Evolutionary conservation across 768 basidiomycete genomes (phyloP).

Genomic region (Termitomyces sp.): DNA sequence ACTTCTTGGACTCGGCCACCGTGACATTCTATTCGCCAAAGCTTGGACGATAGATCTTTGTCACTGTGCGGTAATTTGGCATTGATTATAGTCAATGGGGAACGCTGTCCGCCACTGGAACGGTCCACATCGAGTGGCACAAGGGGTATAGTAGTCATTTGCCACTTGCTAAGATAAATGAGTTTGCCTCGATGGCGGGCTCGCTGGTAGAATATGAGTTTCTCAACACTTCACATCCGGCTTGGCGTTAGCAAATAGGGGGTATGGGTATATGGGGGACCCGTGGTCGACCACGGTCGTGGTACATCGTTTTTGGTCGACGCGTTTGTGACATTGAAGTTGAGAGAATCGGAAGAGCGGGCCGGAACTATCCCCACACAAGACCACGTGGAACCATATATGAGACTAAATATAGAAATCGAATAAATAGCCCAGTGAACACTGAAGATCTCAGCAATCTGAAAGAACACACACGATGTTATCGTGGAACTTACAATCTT

Average conservation of each 20-base stretch:
- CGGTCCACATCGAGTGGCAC: slow-evolving; percentile 4
- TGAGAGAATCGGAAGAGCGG: neutral
- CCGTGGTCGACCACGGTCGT: neutral
- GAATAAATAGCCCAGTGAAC: neutral
- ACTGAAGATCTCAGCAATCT: neutral
- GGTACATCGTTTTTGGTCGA: neutral
- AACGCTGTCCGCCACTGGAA: neutral
- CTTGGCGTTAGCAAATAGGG: neutral
- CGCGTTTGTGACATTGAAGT: neutral
- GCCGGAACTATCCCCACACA: neutral
- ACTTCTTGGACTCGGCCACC: slow-evolving; percentile 27
- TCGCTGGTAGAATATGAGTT: neutral
- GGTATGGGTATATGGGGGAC: neutral
- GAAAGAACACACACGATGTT: neutral
- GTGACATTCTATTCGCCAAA: slow-evolving; percentile 32
- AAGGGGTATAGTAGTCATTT: slow-evolving; percentile 1
- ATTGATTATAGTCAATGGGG: slow-evolving; percentile 20
- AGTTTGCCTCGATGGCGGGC: neutral
- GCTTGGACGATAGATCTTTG: slow-evolving; percentile 21
- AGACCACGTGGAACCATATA: neutral
- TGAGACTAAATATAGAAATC: neutral
- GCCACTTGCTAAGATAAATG: neutral
- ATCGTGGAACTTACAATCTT: neutral
- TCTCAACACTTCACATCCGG: neutral
- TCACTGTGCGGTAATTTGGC: slow-evolving; percentile 31